Percentiles rank a stretch among this genome's conserved stretches.
These are phyloP conservation scores for Phialemonium atrogriseum DNA, from an alignment of 2,329 filamentous ascomycete species.

Conservation along the genomic window DNA sequence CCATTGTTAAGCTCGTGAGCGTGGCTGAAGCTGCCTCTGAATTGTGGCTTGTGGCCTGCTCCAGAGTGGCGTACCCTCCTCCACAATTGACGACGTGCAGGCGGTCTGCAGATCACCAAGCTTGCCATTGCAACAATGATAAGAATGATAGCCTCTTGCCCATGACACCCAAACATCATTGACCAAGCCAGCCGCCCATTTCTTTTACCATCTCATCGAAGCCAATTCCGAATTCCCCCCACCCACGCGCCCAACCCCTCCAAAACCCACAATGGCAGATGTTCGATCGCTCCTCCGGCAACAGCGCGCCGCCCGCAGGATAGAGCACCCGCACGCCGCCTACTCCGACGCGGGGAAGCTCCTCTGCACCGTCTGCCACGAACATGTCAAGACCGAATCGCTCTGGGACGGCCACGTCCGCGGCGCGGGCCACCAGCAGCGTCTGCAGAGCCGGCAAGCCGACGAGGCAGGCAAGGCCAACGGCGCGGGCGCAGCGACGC, in stretches of 20 bases:
- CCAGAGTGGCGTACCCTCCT: too few species aligned
- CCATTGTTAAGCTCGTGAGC: constrained; percentile 1
- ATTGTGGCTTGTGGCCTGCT: too few species aligned
- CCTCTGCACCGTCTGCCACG: constrained; percentile 57
- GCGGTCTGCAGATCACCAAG: too few species aligned
- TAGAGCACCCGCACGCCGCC: constrained; percentile 59
- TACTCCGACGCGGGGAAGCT: constrained; percentile 63
- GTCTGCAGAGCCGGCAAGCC: constrained; percentile 16
- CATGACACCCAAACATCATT: too few species aligned
- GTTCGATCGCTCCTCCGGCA: constrained; percentile 71
- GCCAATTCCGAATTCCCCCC: constrained; percentile 3
- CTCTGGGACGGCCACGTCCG: constrained; percentile 59
- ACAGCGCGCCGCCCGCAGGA: constrained; percentile 65
- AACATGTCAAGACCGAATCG: constrained; percentile 55
- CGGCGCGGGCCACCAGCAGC: constrained; percentile 36
- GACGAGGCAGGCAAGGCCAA: constrained; percentile 7
- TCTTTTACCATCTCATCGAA: constrained; percentile 2
- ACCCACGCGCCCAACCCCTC: too few species aligned
- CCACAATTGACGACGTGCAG: too few species aligned
- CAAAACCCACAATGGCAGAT: constrained; percentile 56
- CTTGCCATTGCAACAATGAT: too few species aligned
- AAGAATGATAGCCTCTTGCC: too few species aligned
- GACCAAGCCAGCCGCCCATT: not conserved
- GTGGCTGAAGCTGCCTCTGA: constrained; percentile 14
- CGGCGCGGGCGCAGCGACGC: constrained; percentile 7